A percentile compares a stretch with the other conserved stretches of the same genome.
Evolutionary conservation across 2,329 filamentous ascomycete genomes (phyloP).

Genomic region (Fusarium tanahbumbuense): DNA sequence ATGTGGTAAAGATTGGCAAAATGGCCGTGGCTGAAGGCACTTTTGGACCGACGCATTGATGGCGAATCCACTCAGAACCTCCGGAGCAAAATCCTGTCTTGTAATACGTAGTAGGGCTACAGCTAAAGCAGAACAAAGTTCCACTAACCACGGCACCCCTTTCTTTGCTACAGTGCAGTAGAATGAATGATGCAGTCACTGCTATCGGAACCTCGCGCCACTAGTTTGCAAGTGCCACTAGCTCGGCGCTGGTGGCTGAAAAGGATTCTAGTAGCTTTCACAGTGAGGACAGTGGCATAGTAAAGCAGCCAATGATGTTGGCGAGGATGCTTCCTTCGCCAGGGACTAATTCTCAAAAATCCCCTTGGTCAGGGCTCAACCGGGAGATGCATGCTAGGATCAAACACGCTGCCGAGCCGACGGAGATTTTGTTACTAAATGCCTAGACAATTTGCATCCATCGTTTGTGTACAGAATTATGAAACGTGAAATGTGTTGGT

Average conservation of each 20-base stretch:
- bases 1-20: slow-evolving; percentile 31
- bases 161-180: neutral
- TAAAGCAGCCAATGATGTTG: neutral
- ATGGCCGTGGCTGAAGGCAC: slow-evolving; percentile 1
- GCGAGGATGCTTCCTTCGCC: neutral
- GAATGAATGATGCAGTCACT: neutral
- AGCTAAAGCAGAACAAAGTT: neutral
- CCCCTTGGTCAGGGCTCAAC: neutral
- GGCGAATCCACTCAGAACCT: slow-evolving; percentile 1
- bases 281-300: neutral
- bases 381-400: slow-evolving; percentile 4
- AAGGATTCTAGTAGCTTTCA: neutral
- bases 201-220: too few relatives aligned
- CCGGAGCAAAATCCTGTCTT: neutral
- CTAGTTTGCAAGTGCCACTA: neutral
- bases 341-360: neutral
- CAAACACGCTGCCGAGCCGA: slow-evolving; percentile 7
- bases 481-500: slow-evolving; percentile 7
- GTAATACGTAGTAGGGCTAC: neutral
- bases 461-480: neutral
- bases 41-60: slow-evolving; percentile 14
- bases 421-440: neutral
- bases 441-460: neutral
- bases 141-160: slow-evolving; percentile 5
- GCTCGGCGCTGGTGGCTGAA: neutral